Base-by-base conservation (phyloP, 2,329 filamentous ascomycete genomes). In the Penicillium oxalicum region DNA sequence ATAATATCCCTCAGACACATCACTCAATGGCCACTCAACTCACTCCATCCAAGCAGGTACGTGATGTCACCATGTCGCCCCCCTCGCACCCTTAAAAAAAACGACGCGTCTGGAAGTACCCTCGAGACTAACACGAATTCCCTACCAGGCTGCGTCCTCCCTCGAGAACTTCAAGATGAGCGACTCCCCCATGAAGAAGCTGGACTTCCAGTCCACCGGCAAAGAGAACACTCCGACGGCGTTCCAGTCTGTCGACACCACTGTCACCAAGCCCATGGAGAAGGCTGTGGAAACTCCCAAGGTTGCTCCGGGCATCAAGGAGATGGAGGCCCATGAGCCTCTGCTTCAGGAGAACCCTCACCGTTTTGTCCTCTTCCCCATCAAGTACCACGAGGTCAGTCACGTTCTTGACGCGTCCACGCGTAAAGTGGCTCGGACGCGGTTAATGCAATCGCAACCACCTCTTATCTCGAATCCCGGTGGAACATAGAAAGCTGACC, bases 341-440 rank as follows among this genome's bases (percentile, higher is more conserved):
- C 79, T 98, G 45, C 83, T 98, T 5, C 87, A 90, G 70, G 93
- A 97, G 76, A 98, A 98, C 76, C 86, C 90, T 54, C 83, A 95
- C 61, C 88, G 93, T 63, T 98, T 98, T 66, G 93, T 98, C 51
- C 81, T 98, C 54, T 98, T 98, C 76, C 93, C 93, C 59, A 95
- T 98, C 73, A 96, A 96, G 80, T 96, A 97, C 76, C 91, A 97
- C 66, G 91, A 97, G 86, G 91, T 96, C 75, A 74, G 88, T 80
- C 60, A 74, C 74, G 72, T 72, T 71, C 70, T 58, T 59, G 61
- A 74, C 76, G 74, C 71, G 67, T 72, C 44, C 60, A 84, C 86
- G 86, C 84, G 85, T 88, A 78, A 79, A 86, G 78, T 85, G 78
- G 63, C 61, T 63, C 53, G 50, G 49, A 36, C 43, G 54, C 48